Evolutionary conservation across 179 eudicot species (phyloP).

Genomic region (Silene vulgaris): DNA sequence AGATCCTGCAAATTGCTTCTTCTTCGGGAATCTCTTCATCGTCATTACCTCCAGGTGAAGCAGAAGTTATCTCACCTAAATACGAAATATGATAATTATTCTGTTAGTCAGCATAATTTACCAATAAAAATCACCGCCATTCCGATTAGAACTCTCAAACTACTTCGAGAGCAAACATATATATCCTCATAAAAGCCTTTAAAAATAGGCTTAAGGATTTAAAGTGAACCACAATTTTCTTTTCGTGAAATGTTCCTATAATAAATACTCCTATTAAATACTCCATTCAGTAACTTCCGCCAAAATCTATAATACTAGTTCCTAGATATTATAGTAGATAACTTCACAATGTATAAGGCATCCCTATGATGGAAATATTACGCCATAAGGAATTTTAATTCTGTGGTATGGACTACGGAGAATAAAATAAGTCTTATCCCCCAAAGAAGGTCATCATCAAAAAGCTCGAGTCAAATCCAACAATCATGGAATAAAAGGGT

Average conservation of each 20-base stretch:
- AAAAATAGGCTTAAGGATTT: background rate
- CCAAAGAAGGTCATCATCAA: background rate
- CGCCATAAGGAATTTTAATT: background rate
- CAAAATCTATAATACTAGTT: background rate
- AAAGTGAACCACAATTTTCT: background rate
- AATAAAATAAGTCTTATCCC: background rate
- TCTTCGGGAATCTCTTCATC: constrained; percentile 90
- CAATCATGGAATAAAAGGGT: background rate
- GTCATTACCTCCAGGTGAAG: constrained; percentile 38
- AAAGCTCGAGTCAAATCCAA: background rate
- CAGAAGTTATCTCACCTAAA: constrained; percentile 49
- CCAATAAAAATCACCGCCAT: background rate
- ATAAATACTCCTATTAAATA: too few relatives aligned
- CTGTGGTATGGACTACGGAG: background rate
- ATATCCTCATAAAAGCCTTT: background rate
- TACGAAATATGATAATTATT: background rate
- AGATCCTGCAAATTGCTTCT: constrained; percentile 87
- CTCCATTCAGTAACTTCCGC: background rate
- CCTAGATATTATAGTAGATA: background rate
- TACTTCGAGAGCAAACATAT: background rate
- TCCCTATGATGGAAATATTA: background rate
- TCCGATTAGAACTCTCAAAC: background rate
- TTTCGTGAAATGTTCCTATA: background rate
- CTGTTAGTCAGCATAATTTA: background rate
- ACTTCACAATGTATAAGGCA: background rate